Conservation (phyloP, 805 yeast genomes). For the Pichia exigua region DNA sequence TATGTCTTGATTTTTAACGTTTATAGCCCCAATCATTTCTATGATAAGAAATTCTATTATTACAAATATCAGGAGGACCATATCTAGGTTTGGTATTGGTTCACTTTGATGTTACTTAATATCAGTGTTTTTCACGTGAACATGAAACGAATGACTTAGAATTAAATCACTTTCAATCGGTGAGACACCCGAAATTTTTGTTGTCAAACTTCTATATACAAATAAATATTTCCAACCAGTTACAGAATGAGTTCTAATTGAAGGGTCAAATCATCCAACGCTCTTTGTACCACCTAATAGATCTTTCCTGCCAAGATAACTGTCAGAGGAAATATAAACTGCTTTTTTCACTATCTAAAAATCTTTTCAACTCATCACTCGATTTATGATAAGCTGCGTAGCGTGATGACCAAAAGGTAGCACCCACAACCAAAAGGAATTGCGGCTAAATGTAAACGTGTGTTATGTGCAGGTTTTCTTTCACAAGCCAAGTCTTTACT, state of each 20-base stretch:
- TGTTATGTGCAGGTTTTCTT: constrained; percentile 47
- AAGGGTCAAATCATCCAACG: constrained; percentile 50
- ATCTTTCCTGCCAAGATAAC: constrained; percentile 31
- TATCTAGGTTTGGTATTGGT: constrained; percentile 28
- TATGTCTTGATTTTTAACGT: constrained; percentile 39
- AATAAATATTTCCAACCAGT: constrained; percentile 55
- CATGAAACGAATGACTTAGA: constrained; percentile 37
- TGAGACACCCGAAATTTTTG: constrained; percentile 44
- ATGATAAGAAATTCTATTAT: constrained; percentile 40
- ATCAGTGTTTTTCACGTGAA: constrained; percentile 45
- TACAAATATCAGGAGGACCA: constrained; percentile 44
- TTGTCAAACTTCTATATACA: constrained; percentile 44
- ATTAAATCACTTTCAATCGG: constrained; percentile 43
- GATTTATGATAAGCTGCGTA: constrained; percentile 50
- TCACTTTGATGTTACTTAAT: constrained; percentile 48
- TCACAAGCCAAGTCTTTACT: constrained; percentile 48
- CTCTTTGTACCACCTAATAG: constrained; percentile 39
- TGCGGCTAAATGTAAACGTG: constrained; percentile 46
- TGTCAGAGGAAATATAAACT: constrained; percentile 33
- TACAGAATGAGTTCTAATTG: constrained; percentile 57
- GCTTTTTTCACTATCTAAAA: constrained; percentile 48
- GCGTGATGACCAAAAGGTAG: constrained; percentile 49
- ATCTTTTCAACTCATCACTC: constrained; percentile 41
- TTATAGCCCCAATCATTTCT: constrained; percentile 37
- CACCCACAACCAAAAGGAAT: constrained; percentile 47